These are phyloP conservation scores for Urostyla sp. DNA, from an alignment of 73 alveolate genomes.

Conservation along the genomic window DNA sequence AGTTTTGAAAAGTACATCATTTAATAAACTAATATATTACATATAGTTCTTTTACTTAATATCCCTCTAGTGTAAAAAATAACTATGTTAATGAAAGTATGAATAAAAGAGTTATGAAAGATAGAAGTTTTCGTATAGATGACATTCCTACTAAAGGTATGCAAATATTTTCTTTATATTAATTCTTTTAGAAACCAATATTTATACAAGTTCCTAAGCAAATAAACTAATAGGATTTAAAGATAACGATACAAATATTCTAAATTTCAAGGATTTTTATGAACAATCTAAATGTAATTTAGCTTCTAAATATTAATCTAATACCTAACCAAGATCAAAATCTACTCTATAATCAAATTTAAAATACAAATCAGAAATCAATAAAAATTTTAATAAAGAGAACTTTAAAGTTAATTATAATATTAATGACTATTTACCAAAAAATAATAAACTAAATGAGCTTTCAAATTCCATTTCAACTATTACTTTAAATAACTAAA, in stretches of 20 bases:
- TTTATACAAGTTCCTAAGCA: too few relatives aligned
- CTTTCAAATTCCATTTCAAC: too few relatives aligned
- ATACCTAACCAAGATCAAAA: neutral
- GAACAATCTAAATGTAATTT: conserved; percentile 8
- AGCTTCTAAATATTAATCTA: neutral
- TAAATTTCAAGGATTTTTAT: conserved; percentile 24
- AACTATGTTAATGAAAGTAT: too few relatives aligned
- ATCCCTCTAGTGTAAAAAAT: too few relatives aligned
- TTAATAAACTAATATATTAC: too few relatives aligned
- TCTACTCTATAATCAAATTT: conserved; percentile 14
- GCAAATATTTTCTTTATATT: neutral
- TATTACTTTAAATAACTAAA: too few relatives aligned
- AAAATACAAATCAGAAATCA: neutral
- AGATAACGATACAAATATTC: neutral
- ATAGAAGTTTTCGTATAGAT: neutral
- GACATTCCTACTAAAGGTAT: conserved; percentile 45
- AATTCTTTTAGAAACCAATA: too few relatives aligned
- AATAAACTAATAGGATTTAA: too few relatives aligned
- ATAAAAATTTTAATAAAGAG: neutral
- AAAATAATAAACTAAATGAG: neutral
- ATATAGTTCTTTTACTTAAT: too few relatives aligned
- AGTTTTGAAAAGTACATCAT: too few relatives aligned
- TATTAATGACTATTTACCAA: conserved; percentile 33
- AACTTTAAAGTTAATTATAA: conserved; percentile 4
- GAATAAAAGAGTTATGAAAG: neutral